Conservation (phyloP, 2,329 filamentous ascomycete species). For the Thielaviopsis euricoi region DNA sequence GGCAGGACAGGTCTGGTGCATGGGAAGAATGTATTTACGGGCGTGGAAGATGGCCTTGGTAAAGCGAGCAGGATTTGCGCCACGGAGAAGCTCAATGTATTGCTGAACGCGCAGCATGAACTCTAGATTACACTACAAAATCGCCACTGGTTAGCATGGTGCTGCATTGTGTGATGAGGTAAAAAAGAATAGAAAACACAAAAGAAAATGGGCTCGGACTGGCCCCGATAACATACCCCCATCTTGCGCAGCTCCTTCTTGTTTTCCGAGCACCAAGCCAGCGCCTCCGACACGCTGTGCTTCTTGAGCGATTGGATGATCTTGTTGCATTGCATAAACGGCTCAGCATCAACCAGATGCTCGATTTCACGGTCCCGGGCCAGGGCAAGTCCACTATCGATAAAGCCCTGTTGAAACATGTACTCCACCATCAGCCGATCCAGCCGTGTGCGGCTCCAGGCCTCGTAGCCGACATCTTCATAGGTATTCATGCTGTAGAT, state of each 20-base stretch:
- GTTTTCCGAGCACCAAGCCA: conserved; percentile 86
- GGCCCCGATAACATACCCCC: conserved; percentile 37
- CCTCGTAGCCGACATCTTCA: conserved; percentile 84
- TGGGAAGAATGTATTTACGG: conserved; percentile 61
- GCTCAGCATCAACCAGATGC: conserved; percentile 73
- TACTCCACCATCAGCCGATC: conserved; percentile 87
- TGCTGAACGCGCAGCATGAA: conserved; percentile 89
- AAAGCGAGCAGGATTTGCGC: conserved; percentile 43
- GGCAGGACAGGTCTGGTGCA: conserved; percentile 48
- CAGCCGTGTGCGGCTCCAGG: conserved; percentile 68
- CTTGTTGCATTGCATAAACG: conserved; percentile 65
- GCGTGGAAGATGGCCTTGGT: conserved; percentile 69
- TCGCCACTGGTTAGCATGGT: background rate
- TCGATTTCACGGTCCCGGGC: conserved; percentile 60
- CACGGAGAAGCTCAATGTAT: conserved; percentile 68
- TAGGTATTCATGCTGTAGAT: conserved; percentile 66
- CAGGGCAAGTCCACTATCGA: conserved; percentile 57
- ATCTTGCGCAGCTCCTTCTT: conserved; percentile 83
- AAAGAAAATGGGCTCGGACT: background rate
- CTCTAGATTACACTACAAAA: conserved; percentile 57
- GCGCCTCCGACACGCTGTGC: conserved; percentile 58
- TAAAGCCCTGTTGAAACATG: conserved; percentile 68
- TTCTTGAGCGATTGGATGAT: conserved; percentile 58
- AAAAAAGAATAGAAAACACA: too few species aligned
- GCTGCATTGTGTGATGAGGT: too few species aligned